Conservation (phyloP, 208 protist genomes). For the Entamoeba histolytica region DNA sequence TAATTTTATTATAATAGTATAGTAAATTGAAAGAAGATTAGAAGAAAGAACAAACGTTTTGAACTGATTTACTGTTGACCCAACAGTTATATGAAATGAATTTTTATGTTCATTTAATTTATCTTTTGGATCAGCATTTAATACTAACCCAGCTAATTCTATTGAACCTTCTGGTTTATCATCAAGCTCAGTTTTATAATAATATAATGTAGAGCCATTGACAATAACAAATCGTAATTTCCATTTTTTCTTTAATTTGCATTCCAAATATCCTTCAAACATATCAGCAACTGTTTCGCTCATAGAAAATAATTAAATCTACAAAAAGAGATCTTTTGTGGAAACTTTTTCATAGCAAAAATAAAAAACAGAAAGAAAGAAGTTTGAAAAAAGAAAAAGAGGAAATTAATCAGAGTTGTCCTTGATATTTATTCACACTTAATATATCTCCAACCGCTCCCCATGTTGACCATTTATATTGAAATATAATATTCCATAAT, state of each 20-base stretch:
- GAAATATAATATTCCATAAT: background rate
- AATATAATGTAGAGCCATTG: background rate
- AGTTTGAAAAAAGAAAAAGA: no score
- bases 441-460: background rate
- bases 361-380: no score
- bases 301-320: no score
- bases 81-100: background rate
- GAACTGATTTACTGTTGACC: background rate
- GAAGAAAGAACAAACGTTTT: background rate
- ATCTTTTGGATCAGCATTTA: background rate
- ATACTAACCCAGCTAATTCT: background rate
- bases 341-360: no score
- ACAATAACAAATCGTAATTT: background rate
- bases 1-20: no score
- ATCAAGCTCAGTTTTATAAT: background rate
- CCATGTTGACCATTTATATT: background rate
- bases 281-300: no score
- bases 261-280: background rate
- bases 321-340: no score
- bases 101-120: background rate
- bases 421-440: background rate
- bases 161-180: background rate
- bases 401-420: background rate
- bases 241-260: background rate
- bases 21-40: no score